Conservation (phyloP, 805 yeast genomes). For the Grigorovia humatica region DNA sequence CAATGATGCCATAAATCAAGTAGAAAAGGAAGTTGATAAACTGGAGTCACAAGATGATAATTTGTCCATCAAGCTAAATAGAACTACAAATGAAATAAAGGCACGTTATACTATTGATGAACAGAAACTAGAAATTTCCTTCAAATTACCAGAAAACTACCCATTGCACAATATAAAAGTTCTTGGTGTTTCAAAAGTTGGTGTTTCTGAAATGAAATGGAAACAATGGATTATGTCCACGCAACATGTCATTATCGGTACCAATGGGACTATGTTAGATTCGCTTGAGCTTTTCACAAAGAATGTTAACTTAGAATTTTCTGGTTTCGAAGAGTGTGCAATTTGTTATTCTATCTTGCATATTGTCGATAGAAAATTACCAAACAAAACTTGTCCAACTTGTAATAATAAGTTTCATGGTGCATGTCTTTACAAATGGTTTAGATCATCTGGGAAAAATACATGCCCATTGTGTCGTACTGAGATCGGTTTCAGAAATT, state of each 20-base stretch:
- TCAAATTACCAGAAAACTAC: slow-evolving; percentile 61
- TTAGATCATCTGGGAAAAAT: slow-evolving; percentile 82
- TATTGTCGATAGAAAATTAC: slow-evolving; percentile 76
- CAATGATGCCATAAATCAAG: slow-evolving; percentile 43
- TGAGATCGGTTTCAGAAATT: too few relatives aligned
- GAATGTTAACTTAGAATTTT: slow-evolving; percentile 75
- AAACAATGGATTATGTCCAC: slow-evolving; percentile 91
- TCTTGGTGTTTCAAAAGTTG: slow-evolving; percentile 68
- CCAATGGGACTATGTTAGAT: slow-evolving; percentile 51
- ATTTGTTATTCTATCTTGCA: slow-evolving; percentile 90
- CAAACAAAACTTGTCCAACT: slow-evolving; percentile 78
- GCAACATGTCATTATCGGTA: slow-evolving; percentile 66
- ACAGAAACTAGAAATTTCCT: slow-evolving; percentile 69
- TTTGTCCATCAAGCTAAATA: slow-evolving; percentile 50
- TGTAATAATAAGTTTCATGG: slow-evolving; percentile 93
- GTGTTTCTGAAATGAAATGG: slow-evolving; percentile 89
- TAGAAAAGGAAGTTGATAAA: slow-evolving; percentile 33
- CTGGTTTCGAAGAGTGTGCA: slow-evolving; percentile 94
- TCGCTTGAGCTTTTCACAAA: slow-evolving; percentile 35
- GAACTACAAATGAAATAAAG: slow-evolving; percentile 53
- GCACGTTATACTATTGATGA: slow-evolving; percentile 76
- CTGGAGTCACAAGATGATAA: slow-evolving; percentile 31
- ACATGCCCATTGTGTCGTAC: slow-evolving; percentile 91
- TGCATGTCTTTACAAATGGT: slow-evolving; percentile 95
- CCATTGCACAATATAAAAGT: slow-evolving; percentile 72